Base-by-base conservation (phyloP, 257 asterid species). In the Asclepias syriaca region DNA sequence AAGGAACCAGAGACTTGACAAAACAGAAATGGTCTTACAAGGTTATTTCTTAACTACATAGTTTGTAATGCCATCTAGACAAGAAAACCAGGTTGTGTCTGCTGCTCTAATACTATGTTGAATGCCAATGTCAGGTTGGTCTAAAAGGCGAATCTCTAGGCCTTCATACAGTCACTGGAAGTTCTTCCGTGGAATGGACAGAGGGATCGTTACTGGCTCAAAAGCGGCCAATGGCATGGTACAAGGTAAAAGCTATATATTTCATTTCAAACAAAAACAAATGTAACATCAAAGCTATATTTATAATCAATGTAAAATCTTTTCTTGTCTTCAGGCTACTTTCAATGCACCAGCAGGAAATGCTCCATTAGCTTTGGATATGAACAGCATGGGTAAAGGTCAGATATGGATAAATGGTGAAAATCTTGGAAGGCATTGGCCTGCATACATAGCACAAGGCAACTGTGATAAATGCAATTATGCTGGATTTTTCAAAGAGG, bases 321-420 rank as follows among this genome's bases (percentile, higher is more conserved):
- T 3, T 34, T 34, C 5, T 34, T 3, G 5, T 61, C 68, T 80
- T 19, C 84, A 89, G 98, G 64, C 96, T 0, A 88, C 86, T 45
- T 90, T 95, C 66, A 66, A 85, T 58, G 87, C 97, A 9, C 99
- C 99, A 14, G 77, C 60, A 61, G 98, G 98, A 66, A 86, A 85
- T 22, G 92, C 82, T 2, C 98, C 99, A 4, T 69, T 92, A 79
- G 98, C 88, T 49, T 21, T 92, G 68, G 99, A 95, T 67, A 90
- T 95, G 98, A 43, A 75, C 2, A 84, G 96, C 79, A 95, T 95
- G 99, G 91, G 96, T 58, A 95, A 95, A 83, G 99, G 99, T 19
- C 87, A 92, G 70, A 78, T 89, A 57, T 95, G 99, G 98, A 80
- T 95, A 75, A 95, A 95, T 34, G 98, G 99, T 5, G 83, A 86